Evolutionary conservation across 1,284 basidiomycete genomes (phyloP), one percentile per base, ranked within the genome.

Genomic region (Malassezia psittaci): DNA sequence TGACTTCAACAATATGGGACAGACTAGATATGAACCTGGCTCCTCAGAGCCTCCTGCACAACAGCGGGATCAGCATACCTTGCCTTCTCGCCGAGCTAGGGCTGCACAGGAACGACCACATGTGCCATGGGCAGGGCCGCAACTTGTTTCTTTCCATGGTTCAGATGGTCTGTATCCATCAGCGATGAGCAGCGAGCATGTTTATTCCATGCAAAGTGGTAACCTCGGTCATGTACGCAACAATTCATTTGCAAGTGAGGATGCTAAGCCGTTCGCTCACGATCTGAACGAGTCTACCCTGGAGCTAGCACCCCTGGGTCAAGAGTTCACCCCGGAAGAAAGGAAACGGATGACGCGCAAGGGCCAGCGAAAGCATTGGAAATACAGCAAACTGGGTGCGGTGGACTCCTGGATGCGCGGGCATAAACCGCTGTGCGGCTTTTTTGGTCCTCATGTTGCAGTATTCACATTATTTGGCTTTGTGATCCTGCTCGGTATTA

Each of bases 1-100:
- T 7, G 55, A 57, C 45, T 57, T 52, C 49, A 41, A 41, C 38
- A 57, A 57, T 29, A 38, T 50, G 53, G 21, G 33, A 13, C 45
- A 48, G 24, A 15, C n/a, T 7, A 39, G 24, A 7, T 19, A 34
- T 1, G 33, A 24, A 12, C 24, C 34, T 2, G 10, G 10, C 5
- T 16, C 16, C 11, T 6, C 10, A 11, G 33, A 29, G n/a, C 19
- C 13, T 7, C 10, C 32, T 11, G 45, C 21, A 4, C 45, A 33
- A 7, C 45, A 18, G 33, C 34, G 34, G 9, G 34, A 37, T 18
- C 33, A 47, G 45, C 11, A 19, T 5, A n/a, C 33, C 11, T 34
- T 45, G 24, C 43, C 43, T 29, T 45, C 43, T 24, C 43, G 43
- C 16, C 45, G 32, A 11, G 32, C 32, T 19, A 9, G 21, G 32